phyloP scores from a whole-genome alignment of 768 basidiomycete genomes.

The Aureoboletus auriporus region DNA sequence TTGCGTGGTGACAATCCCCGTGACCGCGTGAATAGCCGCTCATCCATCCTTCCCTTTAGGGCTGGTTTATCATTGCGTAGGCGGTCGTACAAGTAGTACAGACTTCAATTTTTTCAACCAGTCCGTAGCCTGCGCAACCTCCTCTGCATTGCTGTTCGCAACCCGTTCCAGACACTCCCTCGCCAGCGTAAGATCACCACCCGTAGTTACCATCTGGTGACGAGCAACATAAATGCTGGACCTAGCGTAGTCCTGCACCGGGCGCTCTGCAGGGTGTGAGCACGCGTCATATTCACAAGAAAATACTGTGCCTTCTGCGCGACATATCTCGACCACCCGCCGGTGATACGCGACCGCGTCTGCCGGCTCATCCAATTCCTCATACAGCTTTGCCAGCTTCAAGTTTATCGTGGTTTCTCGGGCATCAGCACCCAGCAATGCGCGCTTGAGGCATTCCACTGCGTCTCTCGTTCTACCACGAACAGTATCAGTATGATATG shows the following conservation, averaged over 20 bases:
- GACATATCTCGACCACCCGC: conserved; percentile 67
- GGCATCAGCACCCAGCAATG: conserved; percentile 76
- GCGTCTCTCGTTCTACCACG: conserved; percentile 73
- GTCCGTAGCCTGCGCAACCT: conserved; percentile 70
- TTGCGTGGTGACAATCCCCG: conserved; percentile 32
- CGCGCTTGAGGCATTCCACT: conserved; percentile 87
- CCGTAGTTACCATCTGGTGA: conserved; percentile 60
- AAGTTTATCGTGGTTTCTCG: conserved; percentile 70
- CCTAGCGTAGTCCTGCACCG: conserved; percentile 74
- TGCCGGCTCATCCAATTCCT: conserved; percentile 57
- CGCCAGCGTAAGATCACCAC: conserved; percentile 68
- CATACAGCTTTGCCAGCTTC: conserved; percentile 71
- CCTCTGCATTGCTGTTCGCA: conserved; percentile 76
- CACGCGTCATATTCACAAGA: background rate
- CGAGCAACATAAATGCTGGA: conserved; percentile 85
- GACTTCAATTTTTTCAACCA: conserved; percentile 57
- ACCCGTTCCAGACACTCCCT: conserved; percentile 70
- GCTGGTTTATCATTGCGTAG: conserved; percentile 16
- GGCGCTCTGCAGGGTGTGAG: conserved; percentile 43
- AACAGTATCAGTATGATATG: conserved; percentile 3
- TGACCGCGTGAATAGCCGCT: conserved; percentile 34
- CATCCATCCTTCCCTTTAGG: conserved; percentile 23
- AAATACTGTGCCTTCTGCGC: conserved; percentile 40
- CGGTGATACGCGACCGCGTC: conserved; percentile 80
- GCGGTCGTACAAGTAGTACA: conserved; percentile 23